These are phyloP conservation scores for Hyphopichia khmerensis DNA, from an alignment of 1,139 yeast genomes.

Conservation along the genomic window DNA sequence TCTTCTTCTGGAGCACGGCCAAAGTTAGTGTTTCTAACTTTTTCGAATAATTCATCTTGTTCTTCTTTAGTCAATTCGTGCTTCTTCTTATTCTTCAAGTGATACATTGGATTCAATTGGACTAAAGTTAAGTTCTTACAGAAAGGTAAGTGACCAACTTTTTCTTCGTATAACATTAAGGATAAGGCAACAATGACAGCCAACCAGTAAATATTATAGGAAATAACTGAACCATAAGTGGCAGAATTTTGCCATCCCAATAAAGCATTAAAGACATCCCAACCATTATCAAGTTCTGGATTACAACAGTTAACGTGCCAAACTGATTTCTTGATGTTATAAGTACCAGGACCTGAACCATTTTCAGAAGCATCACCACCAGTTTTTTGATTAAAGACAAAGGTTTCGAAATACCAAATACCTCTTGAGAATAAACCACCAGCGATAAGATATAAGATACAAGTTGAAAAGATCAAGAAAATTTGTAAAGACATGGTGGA, in stretches of 20 bases:
- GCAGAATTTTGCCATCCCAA: constrained; percentile 94
- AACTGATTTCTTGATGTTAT: constrained; percentile 69
- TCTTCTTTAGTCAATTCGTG: constrained; percentile 53
- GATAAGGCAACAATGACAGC: constrained; percentile 51
- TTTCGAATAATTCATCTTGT: constrained; percentile 52
- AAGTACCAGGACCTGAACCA: constrained; percentile 92
- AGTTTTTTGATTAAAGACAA: constrained; percentile 57
- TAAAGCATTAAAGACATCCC: constrained; percentile 88
- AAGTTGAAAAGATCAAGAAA: constrained; percentile 76
- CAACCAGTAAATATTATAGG: constrained; percentile 85
- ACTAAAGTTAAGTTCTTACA: constrained; percentile 50
- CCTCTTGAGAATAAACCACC: constrained; percentile 91
- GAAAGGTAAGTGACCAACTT: constrained; percentile 36
- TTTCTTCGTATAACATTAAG: constrained; percentile 75
- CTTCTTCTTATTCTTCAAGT: constrained; percentile 67
- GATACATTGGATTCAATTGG: constrained; percentile 69
- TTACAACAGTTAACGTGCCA: constrained; percentile 97
- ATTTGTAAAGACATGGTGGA: constrained; percentile 73
- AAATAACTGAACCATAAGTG: constrained; percentile 80
- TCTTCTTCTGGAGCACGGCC: background rate
- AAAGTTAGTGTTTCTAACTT: constrained; percentile 23
- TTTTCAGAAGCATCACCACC: constrained; percentile 90
- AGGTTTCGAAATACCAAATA: constrained; percentile 78
- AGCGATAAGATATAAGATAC: constrained; percentile 78
- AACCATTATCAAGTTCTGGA: constrained; percentile 83